These are phyloP conservation scores for Zymoseptoria brevis DNA, from an alignment of 2,329 filamentous ascomycete species.

Conservation along the genomic window DNA sequence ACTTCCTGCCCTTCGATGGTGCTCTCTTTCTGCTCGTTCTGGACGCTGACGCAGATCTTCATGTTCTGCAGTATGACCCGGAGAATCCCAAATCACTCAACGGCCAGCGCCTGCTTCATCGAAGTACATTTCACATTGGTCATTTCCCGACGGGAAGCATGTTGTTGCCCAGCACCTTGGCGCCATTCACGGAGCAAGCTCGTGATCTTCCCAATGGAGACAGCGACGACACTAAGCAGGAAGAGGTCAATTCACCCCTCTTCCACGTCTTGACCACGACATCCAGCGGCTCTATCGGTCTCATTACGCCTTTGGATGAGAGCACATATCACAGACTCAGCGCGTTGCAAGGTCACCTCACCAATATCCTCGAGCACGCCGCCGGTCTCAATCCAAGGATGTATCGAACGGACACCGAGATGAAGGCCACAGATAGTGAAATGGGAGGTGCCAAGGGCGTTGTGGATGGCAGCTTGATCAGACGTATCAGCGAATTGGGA, in stretches of 20 bases:
- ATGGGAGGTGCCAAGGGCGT: conserved; percentile 52
- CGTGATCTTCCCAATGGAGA: conserved; percentile 17
- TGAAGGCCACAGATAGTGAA: conserved; percentile 34
- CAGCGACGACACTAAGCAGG: conserved; percentile 19
- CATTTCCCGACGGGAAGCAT: conserved; percentile 68
- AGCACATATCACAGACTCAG: conserved; percentile 74
- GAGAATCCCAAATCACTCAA: conserved; percentile 92
- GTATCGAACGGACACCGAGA: conserved; percentile 48
- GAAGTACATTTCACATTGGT: conserved; percentile 79
- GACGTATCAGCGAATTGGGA: conserved; percentile 67
- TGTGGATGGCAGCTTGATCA: conserved; percentile 69
- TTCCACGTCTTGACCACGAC: conserved; percentile 62
- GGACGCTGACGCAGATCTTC: conserved; percentile 77
- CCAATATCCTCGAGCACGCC: conserved; percentile 65
- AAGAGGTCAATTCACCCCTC: conserved; percentile 15
- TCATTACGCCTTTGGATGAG: conserved; percentile 72
- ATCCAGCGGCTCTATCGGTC: conserved; percentile 64
- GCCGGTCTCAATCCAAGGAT: conserved; percentile 78
- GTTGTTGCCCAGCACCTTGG: conserved; percentile 60
- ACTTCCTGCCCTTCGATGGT: conserved; percentile 80
- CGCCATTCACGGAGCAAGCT: conserved; percentile 38
- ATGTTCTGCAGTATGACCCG: conserved; percentile 88
- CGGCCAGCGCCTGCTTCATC: conserved; percentile 77
- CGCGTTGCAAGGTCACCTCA: conserved; percentile 71
- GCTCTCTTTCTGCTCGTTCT: conserved; percentile 75